Conservation (phyloP, 352 stramenopile species). For the Phytophthora citrophthora region DNA sequence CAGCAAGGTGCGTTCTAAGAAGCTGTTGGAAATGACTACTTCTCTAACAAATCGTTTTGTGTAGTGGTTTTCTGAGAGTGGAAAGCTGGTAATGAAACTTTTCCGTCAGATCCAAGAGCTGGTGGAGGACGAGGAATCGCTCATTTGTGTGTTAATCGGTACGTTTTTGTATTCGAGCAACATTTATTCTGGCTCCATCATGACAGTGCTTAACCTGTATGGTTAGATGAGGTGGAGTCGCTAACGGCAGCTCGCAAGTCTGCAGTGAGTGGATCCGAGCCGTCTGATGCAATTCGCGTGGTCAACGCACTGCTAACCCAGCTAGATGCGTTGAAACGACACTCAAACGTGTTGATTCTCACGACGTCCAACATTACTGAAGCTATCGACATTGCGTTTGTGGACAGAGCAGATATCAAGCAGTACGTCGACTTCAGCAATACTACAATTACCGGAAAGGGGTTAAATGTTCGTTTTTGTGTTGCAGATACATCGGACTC, state of each 20-base stretch:
- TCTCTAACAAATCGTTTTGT: no score
- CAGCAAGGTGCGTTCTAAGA: conserved; percentile 55
- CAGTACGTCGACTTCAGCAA: conserved; percentile 54
- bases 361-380: conserved; percentile 94
- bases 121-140: conserved; percentile 84
- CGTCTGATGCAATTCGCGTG: conserved; percentile 91
- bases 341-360: conserved; percentile 92
- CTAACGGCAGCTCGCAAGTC: conserved; percentile 84
- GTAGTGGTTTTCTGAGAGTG: conserved; percentile 95
- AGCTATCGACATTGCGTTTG: conserved; percentile 92
- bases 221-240: conserved; percentile 92
- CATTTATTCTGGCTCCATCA: background rate
- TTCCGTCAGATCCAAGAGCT: conserved; percentile 93
- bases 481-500: conserved; percentile 65
- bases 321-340: conserved; percentile 82
- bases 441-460: background rate
- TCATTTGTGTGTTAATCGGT: conserved; percentile 93
- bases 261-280: conserved; percentile 78
- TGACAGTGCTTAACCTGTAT: background rate
- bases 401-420: conserved; percentile 94
- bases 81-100: conserved; percentile 93
- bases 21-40: no score
- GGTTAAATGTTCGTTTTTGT: background rate
- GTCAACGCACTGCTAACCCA: conserved; percentile 94
- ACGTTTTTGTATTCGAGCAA: background rate